Conservation (phyloP, 371 early-diverging fungal species). For the Mortierella sp. region DNA sequence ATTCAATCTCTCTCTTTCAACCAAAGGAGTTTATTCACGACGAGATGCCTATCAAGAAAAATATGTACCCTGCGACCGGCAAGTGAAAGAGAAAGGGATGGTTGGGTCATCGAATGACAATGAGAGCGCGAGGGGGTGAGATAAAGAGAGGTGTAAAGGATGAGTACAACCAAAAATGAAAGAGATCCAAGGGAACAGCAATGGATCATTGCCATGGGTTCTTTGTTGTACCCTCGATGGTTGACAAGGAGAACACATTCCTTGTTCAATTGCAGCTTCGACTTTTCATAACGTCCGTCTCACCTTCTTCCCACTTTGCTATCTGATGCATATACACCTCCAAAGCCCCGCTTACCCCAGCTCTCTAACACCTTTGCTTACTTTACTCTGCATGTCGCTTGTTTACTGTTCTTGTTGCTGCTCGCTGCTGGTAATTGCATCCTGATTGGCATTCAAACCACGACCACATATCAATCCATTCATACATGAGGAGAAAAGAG, state of each 20-base stretch:
- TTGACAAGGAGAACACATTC: too few relatives aligned
- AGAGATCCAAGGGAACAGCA: too few relatives aligned
- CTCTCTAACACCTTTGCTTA: not conserved
- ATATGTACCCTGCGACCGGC: not conserved
- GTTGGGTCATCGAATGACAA: too few relatives aligned
- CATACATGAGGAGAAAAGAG: not conserved
- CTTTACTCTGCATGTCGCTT: not conserved
- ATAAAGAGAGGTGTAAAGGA: not conserved
- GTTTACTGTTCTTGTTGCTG: too few relatives aligned
- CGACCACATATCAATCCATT: not conserved
- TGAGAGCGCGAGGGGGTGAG: too few relatives aligned
- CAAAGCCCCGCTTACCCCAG: not conserved
- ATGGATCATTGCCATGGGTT: too few relatives aligned
- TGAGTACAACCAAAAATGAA: too few relatives aligned
- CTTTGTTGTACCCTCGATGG: too few relatives aligned
- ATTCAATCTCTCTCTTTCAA: not conserved
- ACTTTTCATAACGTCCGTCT: not conserved
- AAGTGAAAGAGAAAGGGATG: not conserved
- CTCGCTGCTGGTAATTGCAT: not conserved
- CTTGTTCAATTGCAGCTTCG: not conserved
- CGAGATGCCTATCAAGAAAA: not conserved
- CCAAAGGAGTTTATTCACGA: not conserved
- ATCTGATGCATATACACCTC: not conserved
- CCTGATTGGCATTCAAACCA: slow-evolving; percentile 16
- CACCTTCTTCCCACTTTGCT: not conserved